A percentile compares a stretch with the other conserved stretches of the same genome.
phyloP scores from a whole-genome alignment of 2,329 filamentous ascomycete genomes.

The Diaporthe sp. region DNA sequence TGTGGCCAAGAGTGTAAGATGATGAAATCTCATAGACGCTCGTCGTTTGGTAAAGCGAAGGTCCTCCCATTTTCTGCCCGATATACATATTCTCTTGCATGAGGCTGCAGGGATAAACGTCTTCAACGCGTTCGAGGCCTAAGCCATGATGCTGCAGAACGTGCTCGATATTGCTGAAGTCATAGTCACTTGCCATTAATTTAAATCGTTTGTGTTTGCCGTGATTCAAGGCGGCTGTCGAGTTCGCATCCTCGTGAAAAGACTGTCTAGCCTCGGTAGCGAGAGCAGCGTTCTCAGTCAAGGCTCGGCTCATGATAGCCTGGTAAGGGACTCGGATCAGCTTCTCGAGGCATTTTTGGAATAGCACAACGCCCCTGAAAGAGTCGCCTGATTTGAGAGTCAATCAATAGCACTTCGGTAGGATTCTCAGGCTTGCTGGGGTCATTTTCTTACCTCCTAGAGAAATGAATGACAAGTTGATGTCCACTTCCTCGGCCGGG shows the following conservation, averaged over 20 bases:
- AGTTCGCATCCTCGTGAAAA: not conserved
- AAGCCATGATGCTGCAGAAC: not conserved
- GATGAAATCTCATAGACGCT: not conserved
- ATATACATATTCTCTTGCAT: constrained; percentile 12
- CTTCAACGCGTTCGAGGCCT: not conserved
- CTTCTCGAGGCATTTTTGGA: not conserved
- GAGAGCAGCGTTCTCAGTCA: not conserved
- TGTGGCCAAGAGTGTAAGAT: not conserved
- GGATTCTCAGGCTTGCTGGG: too few relatives aligned
- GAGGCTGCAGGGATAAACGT: not conserved
- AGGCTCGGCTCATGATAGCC: not conserved
- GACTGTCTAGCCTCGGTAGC: not conserved
- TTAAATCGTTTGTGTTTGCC: not conserved
- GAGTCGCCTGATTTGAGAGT: not conserved
- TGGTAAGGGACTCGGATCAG: not conserved
- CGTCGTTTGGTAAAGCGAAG: not conserved
- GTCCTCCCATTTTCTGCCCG: not conserved
- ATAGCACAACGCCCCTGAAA: not conserved
- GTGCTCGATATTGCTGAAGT: not conserved
- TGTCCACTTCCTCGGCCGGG: not conserved
- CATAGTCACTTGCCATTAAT: not conserved
- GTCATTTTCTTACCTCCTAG: not conserved
- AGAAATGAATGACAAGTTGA: not conserved
- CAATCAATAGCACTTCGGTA: not conserved
- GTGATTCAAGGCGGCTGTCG: too few relatives aligned